Conservation (phyloP, 306 rosid species). For the Glycine tomentella region DNA sequence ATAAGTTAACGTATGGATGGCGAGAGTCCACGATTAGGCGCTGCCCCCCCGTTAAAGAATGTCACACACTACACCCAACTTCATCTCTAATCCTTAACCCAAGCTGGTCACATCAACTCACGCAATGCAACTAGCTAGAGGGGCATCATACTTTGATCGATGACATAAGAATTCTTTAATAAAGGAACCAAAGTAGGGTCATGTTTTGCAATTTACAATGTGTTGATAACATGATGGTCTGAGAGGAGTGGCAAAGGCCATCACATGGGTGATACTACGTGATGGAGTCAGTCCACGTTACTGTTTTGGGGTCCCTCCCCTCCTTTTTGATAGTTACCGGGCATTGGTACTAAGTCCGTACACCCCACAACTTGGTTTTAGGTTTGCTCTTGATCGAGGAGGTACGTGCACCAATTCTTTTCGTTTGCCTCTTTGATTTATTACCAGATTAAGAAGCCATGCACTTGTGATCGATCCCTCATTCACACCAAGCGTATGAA, state of each 20-base stretch:
- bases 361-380: constrained; percentile 54
- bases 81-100: constrained; percentile 41
- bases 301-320: constrained; percentile 52
- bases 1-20: constrained; percentile 43
- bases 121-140: constrained; percentile 25
- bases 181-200: constrained; percentile 41
- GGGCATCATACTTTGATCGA: constrained; percentile 22
- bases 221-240: constrained; percentile 48
- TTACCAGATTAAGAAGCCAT: constrained; percentile 46
- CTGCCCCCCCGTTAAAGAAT: constrained; percentile 45
- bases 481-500: neutral
- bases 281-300: constrained; percentile 64
- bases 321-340: constrained; percentile 52
- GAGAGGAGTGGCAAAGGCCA: constrained; percentile 45
- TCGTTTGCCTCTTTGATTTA: constrained; percentile 43
- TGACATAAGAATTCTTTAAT: constrained; percentile 42
- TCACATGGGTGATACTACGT: constrained; percentile 65
- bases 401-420: constrained; percentile 45
- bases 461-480: constrained; percentile 38
- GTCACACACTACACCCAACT: constrained; percentile 41
- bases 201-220: constrained; percentile 25
- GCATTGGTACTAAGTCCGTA: constrained; percentile 54
- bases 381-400: constrained; percentile 40
- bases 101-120: constrained; percentile 28
- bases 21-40: constrained; percentile 54